Base-by-base conservation (phyloP, 139 green algal species). In the Micractinium conductrix region DNA sequence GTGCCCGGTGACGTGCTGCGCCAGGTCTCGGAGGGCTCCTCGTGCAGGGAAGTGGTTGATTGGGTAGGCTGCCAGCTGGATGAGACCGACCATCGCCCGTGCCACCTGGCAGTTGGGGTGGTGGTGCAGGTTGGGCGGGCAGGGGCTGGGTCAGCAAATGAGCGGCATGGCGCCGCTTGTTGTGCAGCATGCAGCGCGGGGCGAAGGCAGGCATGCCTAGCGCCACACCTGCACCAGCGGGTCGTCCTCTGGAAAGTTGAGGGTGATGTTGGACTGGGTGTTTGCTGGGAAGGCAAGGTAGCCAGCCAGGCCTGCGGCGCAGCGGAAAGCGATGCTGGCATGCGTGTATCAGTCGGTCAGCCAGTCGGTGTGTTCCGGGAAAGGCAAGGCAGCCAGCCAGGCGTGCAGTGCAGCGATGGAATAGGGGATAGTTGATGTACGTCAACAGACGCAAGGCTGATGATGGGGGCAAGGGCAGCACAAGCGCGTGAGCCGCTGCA, bases 31-130 rank as follows among this genome's bases (percentile, higher is more conserved):
- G 28, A 88, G 19, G 26, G 80, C 84, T 43, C 74, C 60, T 12
- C 93, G 81, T 2, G 93, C 93, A 0, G 93, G 93, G 79, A 92
- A 81, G 83, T 94, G 91, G 63, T 94, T 94, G 21, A 95, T 79
- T 0, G 91, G 91, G 85, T 92, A 95, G 80, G 90, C 87, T 2
- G 72, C 87, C 16, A 91, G 63, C 43, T 94, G 87, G 26, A 94
- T 88, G 22, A 89, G 40, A 1, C 90, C 93, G 0, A 95, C 91
- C 55, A 91, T 73, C 19, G 38, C 87, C 10, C 91, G 87, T 0
- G 89, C 90, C 43, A 89, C 67, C 67, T 78, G 75, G n/a, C 72
- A 40, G 30, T 30, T 10, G 12, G 60, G 3, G 63, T 30, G 24
- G 60, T 37, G 22, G 24, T 24, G 24, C 60, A 50, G 38, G 8